phyloP scores from a whole-genome alignment of 148 eudicot species.

The Limonium bicolor region DNA sequence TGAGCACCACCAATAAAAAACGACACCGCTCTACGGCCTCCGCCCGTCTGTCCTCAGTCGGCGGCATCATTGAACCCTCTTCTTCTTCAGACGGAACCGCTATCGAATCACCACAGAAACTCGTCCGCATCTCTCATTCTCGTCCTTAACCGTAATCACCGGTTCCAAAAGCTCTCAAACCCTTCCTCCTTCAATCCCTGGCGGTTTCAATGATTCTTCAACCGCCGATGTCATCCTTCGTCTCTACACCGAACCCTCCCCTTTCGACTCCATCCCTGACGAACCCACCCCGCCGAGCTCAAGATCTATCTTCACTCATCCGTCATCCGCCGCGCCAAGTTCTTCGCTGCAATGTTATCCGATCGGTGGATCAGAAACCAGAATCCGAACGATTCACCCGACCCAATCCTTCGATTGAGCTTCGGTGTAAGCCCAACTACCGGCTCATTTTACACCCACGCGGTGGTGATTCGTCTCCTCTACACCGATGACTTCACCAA shows the following conservation, averaged over 20 bases:
- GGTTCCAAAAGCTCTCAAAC: neutral
- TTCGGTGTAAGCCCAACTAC: conserved; percentile 20
- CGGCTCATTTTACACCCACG: conserved; percentile 33
- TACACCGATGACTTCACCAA: conserved; percentile 36
- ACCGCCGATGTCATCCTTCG: conserved; percentile 68
- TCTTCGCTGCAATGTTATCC: conserved; percentile 53
- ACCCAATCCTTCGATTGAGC: conserved; percentile 12
- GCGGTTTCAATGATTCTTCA: conserved; percentile 55
- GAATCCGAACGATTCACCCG: neutral
- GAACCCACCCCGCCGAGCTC: conserved; percentile 18
- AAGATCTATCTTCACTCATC: conserved; percentile 54
- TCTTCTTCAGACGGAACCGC: conserved; percentile 20
- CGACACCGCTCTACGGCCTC: neutral
- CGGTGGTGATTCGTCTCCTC: conserved; percentile 38
- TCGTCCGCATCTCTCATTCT: conserved; percentile 24
- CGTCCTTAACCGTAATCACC: conserved; percentile 5
- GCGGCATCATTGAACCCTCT: conserved; percentile 18
- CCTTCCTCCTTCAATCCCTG: conserved; percentile 10
- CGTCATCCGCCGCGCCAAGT: conserved; percentile 47
- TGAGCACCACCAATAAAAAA: neutral
- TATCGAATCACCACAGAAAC: conserved; percentile 13
- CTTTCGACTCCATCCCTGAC: conserved; percentile 13
- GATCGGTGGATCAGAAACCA: conserved; percentile 59
- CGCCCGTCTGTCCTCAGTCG: conserved; percentile 13
- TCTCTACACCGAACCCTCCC: conserved; percentile 24